phyloP scores from a whole-genome alignment of 1,139 yeast species.

The Starmera stellimalicola region DNA sequence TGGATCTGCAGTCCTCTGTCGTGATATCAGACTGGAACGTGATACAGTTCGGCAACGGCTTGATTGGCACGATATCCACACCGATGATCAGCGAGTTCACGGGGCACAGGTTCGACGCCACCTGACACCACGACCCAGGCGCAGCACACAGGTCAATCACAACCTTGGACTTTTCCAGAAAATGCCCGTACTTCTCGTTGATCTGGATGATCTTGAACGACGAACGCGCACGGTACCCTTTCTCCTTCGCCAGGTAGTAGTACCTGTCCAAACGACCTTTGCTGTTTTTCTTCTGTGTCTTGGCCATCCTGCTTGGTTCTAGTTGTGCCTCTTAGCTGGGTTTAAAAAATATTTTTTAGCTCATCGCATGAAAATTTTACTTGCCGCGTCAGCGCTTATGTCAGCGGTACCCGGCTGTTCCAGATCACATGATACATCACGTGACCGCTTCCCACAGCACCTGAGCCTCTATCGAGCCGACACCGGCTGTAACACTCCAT shows the following conservation, averaged over 20 bases:
- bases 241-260: conserved; percentile 92
- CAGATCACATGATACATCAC: no score
- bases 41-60: conserved; percentile 85
- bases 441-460: no score
- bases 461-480: no score
- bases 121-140: conserved; percentile 99
- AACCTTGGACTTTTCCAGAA: conserved; percentile 90
- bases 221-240: conserved; percentile 98
- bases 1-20: conserved; percentile 94
- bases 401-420: no score
- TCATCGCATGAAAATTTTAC: conserved; percentile 27
- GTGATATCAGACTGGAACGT: conserved; percentile 96
- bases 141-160: conserved; percentile 98
- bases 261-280: conserved; percentile 99
- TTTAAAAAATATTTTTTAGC: conserved; percentile 14
- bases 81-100: conserved; percentile 89
- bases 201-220: conserved; percentile 92
- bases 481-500: no score
- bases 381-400: no score
- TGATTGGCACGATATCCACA: conserved; percentile 96
- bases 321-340: neutral
- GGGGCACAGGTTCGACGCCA: conserved; percentile 89
- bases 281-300: conserved; percentile 90
- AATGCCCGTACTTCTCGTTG: conserved; percentile 93
- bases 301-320: conserved; percentile 51